Base-by-base conservation (phyloP, 1,284 basidiomycete species). In the Megacollybia platyphylla region DNA sequence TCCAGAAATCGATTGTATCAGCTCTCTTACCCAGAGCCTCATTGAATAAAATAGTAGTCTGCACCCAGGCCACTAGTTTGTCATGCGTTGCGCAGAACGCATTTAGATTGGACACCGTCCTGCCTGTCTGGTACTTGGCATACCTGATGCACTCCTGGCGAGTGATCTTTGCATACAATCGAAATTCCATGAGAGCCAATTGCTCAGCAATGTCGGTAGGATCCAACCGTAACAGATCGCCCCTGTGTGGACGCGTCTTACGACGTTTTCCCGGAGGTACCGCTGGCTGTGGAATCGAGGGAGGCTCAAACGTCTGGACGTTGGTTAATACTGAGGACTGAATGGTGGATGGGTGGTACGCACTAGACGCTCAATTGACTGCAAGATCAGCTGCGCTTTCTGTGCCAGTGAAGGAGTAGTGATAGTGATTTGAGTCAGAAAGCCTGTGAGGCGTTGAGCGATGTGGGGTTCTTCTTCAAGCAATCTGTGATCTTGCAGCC, bases 1-100 rank as follows among this genome's bases (percentile, higher is more conserved):
- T 77, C 82, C 81, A 86, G 53, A 76, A 71, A 45, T 82, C 77
- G 29, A 84, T 61, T n/a, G 67, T 70, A 42, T 75, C 68, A 4
- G 76, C 70, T 36, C 80, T 64, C 52, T 67, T 73, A 9, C 63
- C 63, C 42, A 76, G 55, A 2, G 59, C 60, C 7, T 76, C 71
- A 41, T 65, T 61, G 41, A 57, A 66, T 29, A 86, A 55, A 29
- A 83, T 67, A 51, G 71, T 79, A 27, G 57, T 58, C 53, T 79
- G 80, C 13, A 85, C 79, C 79, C 79, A 85, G 13, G 63, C 57
- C 17, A 67, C 69, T 24, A 87, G 57, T 49, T 71, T 71, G 50
- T 81, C 76, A 52, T 78, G 73, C 4, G 71, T 74, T 2, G 68
- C 60, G 48, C 71, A 74, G 55, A 84, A 85, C 1, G 62, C 58